A percentile compares a stretch with the other conserved stretches of the same genome.
These are phyloP conservation scores for Trypanosomatidae sp. DNA, from an alignment of 208 protist genomes.

Conservation along the genomic window DNA sequence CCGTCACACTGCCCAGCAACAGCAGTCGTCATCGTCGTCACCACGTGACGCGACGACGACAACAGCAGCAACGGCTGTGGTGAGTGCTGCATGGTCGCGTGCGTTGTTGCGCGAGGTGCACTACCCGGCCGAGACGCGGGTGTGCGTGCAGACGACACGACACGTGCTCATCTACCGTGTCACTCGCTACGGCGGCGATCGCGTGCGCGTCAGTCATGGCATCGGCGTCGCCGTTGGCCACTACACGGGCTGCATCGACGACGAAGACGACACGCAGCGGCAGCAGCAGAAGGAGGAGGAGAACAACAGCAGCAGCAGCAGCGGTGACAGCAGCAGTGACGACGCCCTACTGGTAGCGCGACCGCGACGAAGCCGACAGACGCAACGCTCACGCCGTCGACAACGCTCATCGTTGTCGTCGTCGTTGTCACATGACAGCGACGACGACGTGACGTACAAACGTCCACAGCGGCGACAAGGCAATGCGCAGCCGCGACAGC, in stretches of 20 bases:
- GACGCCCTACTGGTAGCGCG: background rate
- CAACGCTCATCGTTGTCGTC: no score
- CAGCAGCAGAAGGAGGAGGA: background rate
- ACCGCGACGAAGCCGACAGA: no score
- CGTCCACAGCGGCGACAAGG: no score
- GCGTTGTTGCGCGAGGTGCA: constrained; percentile 26
- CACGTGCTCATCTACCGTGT: constrained; percentile 69
- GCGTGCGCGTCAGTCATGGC: constrained; percentile 16
- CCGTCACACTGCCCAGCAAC: constrained; percentile 9
- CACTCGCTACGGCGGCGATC: constrained; percentile 8
- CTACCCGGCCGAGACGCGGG: constrained; percentile 42
- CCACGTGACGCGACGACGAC: no score
- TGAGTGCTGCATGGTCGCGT: constrained; percentile 54
- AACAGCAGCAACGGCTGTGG: no score
- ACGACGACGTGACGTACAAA: no score
- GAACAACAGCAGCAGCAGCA: background rate
- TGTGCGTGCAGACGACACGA: constrained; percentile 49
- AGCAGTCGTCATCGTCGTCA: constrained; percentile 4
- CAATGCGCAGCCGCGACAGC: no score
- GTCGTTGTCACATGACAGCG: no score
- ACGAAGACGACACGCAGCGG: background rate
- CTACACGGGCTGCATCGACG: background rate
- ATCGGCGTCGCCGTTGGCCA: constrained; percentile 17
- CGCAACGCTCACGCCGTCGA: no score
- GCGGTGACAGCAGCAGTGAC: no score